Conservation (phyloP, 371 early-diverging fungal genomes). For the Saksenaea vasiformis region DNA sequence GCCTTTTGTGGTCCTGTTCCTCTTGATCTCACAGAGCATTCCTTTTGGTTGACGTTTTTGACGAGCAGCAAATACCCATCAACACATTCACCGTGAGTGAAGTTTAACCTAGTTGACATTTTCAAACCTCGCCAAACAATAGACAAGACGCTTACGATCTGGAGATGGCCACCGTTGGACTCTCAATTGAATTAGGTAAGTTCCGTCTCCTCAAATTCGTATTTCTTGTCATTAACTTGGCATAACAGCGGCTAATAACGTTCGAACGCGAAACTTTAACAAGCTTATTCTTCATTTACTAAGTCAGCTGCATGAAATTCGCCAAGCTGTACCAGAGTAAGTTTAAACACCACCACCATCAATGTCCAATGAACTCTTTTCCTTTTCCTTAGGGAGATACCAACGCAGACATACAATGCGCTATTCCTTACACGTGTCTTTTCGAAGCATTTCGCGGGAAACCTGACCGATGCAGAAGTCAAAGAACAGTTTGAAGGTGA, state of each 20-base stretch:
- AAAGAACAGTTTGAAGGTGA: conserved; percentile 66
- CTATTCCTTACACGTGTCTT: conserved; percentile 67
- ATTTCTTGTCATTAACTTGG: not conserved
- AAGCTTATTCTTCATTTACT: conserved; percentile 62
- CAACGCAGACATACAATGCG: conserved; percentile 68
- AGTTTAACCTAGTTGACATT: not conserved
- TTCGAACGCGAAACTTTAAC: conserved; percentile 68
- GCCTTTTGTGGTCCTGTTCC: conserved; percentile 41
- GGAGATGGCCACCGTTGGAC: conserved; percentile 67
- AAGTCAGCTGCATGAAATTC: conserved; percentile 54
- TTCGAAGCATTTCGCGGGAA: conserved; percentile 69
- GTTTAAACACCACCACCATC: not conserved
- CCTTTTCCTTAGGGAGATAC: conserved; percentile 21
- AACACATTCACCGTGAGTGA: conserved; percentile 45
- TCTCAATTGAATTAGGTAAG: conserved; percentile 68
- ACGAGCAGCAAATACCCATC: conserved; percentile 51
- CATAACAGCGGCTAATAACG: conserved; percentile 63
- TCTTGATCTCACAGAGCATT: conserved; percentile 24
- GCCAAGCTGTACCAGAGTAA: conserved; percentile 54
- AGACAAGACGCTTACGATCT: conserved; percentile 77
- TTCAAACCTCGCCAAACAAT: not conserved
- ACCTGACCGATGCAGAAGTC: conserved; percentile 56
- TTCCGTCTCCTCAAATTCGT: not conserved
- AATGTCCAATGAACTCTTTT: not conserved
- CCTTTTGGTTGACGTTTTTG: conserved; percentile 50